A percentile compares a stretch with the other conserved stretches of the same genome.
phyloP scores from a whole-genome alignment of 192 early-diverging fungal genomes.

The Coemansia sp. region DNA sequence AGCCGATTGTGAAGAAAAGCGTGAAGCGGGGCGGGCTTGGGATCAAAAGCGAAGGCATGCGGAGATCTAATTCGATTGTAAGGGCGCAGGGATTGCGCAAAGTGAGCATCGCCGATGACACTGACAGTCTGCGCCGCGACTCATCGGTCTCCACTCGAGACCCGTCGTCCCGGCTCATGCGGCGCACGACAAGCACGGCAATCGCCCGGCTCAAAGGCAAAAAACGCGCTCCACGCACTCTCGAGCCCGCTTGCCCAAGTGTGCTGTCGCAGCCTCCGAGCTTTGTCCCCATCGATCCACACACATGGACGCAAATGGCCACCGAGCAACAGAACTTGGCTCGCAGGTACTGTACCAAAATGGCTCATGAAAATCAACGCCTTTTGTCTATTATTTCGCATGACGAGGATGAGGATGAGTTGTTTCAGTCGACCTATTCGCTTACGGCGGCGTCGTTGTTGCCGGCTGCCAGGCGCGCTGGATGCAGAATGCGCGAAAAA shows the following conservation, averaged over 20 bases:
- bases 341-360: conserved; percentile 18
- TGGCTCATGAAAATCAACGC: conserved; percentile 11
- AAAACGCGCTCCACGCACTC: too few species aligned
- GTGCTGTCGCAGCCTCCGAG: conserved; percentile 1
- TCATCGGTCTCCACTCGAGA: too few species aligned
- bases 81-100: not conserved
- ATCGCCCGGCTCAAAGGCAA: conserved; percentile 6
- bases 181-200: conserved; percentile 11
- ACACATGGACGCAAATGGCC: conserved; percentile 17
- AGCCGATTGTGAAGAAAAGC: not conserved
- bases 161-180: not conserved
- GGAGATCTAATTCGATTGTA: not conserved
- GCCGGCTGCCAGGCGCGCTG: conserved; percentile 10
- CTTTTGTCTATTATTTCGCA: not conserved
- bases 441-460: conserved; percentile 17
- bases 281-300: conserved; percentile 19
- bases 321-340: conserved; percentile 20
- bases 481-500: not conserved
- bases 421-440: conserved; percentile 27
- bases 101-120: too few species aligned
- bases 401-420: conserved; percentile 2
- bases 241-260: too few species aligned
- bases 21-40: not conserved
- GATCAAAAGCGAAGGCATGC: not conserved
- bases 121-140: too few species aligned